phyloP scores from a whole-genome alignment of 73 alveolate genomes.

The Stentor coeruleus region DNA sequence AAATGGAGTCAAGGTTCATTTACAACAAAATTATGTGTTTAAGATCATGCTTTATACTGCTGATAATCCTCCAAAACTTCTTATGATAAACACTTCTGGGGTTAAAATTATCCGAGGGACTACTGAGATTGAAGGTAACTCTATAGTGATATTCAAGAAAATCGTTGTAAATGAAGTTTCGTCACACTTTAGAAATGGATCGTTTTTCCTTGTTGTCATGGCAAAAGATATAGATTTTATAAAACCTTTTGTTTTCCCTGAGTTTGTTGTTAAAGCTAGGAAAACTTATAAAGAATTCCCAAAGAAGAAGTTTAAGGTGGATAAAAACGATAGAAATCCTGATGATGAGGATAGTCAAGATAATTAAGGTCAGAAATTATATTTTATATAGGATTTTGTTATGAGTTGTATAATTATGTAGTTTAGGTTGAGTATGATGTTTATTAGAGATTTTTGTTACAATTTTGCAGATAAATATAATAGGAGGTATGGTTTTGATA shows the following conservation, averaged over 20 bases:
- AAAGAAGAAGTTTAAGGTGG: no score
- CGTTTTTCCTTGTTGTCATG: neutral
- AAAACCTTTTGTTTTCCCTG: neutral
- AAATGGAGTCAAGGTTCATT: neutral
- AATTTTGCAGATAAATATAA: no score
- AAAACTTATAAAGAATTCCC: neutral
- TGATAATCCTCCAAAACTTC: neutral
- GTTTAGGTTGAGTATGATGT: no score
- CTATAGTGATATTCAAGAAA: conserved; percentile 19
- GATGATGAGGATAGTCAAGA: no score
- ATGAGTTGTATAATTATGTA: no score
- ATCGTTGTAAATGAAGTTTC: neutral
- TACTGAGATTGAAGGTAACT: conserved; percentile 17
- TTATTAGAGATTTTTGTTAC: no score
- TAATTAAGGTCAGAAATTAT: no score
- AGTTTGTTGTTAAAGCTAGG: conserved; percentile 17
- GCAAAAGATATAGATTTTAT: neutral
- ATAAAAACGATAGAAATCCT: no score
- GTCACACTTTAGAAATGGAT: conserved; percentile 10
- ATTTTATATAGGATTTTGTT: no score
- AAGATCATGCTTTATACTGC: neutral
- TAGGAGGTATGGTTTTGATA: no score
- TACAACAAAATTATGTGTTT: neutral
- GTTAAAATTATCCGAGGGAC: neutral
- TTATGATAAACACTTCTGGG: neutral